Percentiles rank a stretch among this genome's conserved stretches.
Conservation (phyloP, 2,329 filamentous ascomycete species). For the Fusarium buxicola region DNA sequence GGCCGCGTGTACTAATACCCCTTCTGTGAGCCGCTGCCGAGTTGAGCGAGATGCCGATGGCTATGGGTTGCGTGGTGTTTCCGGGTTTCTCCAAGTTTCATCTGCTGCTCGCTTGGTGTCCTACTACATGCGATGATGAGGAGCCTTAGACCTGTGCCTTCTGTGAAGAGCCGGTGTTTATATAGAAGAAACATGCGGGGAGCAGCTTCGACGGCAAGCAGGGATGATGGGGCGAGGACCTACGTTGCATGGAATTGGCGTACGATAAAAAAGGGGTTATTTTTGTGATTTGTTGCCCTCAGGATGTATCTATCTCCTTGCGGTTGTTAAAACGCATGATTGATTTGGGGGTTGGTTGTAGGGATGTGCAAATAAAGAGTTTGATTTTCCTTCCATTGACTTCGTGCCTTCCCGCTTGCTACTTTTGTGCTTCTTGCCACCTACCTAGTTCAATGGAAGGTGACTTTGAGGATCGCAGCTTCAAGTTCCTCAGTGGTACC, state of each 20-base stretch:
- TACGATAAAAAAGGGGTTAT: slow-evolving; percentile 52
- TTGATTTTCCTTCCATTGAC: too few relatives aligned
- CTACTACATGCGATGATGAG: slow-evolving; percentile 52
- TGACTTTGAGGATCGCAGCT: too few relatives aligned
- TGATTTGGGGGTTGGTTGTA: slow-evolving; percentile 31
- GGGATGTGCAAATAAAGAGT: slow-evolving; percentile 41
- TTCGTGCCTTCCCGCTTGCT: background rate
- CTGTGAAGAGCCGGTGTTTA: slow-evolving; percentile 30
- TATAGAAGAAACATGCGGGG: slow-evolving; percentile 28
- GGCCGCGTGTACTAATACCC: slow-evolving; percentile 44
- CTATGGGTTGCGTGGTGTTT: slow-evolving; percentile 20
- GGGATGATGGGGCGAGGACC: slow-evolving; percentile 63
- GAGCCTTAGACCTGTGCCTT: slow-evolving; percentile 62
- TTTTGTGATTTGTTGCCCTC: slow-evolving; percentile 37
- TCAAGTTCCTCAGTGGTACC: background rate
- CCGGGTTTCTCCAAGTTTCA: slow-evolving; percentile 27
- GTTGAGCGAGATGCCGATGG: slow-evolving; percentile 24
- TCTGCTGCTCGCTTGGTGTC: slow-evolving; percentile 40
- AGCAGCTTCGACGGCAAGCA: slow-evolving; percentile 42
- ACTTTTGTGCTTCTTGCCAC: background rate
- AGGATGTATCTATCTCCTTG: slow-evolving; percentile 13
- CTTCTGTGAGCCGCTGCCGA: slow-evolving; percentile 26
- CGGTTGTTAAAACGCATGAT: slow-evolving; percentile 26
- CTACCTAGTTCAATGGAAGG: background rate
- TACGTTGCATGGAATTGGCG: slow-evolving; percentile 64